phyloP scores from a whole-genome alignment of 208 protist genomes.

The Trypanosoma vivax region DNA sequence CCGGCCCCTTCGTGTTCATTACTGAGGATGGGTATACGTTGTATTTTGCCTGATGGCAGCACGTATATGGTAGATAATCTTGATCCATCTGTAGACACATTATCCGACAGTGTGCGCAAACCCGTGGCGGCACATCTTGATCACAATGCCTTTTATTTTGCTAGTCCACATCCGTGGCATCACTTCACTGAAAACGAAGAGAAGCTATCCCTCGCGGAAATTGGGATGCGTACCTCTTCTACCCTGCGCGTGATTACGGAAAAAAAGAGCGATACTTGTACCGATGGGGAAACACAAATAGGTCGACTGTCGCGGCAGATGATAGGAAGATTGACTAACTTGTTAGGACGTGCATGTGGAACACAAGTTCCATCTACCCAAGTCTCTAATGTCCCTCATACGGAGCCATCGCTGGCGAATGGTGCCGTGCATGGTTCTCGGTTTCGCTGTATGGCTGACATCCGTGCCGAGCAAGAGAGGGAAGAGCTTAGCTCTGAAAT shows the following conservation, averaged over 20 bases:
- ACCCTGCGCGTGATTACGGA: conserved; percentile 52
- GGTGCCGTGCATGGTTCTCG: neutral
- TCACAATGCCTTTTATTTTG: conserved; percentile 43
- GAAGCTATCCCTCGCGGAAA: conserved; percentile 18
- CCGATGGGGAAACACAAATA: neutral
- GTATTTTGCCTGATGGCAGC: conserved; percentile 47
- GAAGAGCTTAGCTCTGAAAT: conserved; percentile 28
- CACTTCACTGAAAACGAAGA: conserved; percentile 46
- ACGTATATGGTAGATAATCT: conserved; percentile 26
- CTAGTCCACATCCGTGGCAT: conserved; percentile 38
- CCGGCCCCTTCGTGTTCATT: neutral
- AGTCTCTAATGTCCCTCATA: neutral
- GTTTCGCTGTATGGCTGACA: conserved; percentile 43
- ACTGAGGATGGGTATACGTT: conserved; percentile 43
- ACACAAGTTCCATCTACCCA: too few species aligned
- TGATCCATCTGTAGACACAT: conserved; percentile 27
- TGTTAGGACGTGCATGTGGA: too few species aligned
- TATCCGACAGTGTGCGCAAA: conserved; percentile 43
- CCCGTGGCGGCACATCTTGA: conserved; percentile 21
- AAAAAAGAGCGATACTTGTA: conserved; percentile 14
- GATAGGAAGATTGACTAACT: too few species aligned
- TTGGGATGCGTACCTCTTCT: conserved; percentile 38
- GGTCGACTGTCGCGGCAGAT: neutral
- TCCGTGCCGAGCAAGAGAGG: conserved; percentile 31
- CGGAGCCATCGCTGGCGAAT: neutral